Evolutionary conservation across 2,329 filamentous ascomycete species (phyloP), one percentile per base, ranked within the genome.

Genomic region (Aspergillus sp.): DNA sequence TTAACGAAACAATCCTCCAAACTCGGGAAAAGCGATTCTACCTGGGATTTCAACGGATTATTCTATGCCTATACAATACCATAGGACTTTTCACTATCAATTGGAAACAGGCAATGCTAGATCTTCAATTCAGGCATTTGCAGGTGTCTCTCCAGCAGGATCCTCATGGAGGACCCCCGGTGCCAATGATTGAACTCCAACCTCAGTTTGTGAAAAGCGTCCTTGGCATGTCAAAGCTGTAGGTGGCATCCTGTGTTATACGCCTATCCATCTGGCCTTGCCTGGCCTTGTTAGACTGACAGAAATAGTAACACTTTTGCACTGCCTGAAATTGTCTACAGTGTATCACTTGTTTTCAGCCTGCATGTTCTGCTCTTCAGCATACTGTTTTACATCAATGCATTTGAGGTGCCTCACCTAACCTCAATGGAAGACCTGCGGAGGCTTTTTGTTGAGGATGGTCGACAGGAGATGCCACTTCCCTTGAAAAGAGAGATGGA

Each of bases 31-130:
- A 56, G 47, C 29, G 41, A 49, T 60, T 57, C 32, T 29, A 54
- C 32, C 44, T 58, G 4, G 45, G 50, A 10, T 51, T 59, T 50
- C 38, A 59, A 44, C 38, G 41, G 34, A 56, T 59, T 47, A 48
- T 51, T 29, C 44, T 57, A 36, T 58, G 46, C 38, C 48, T 59
- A 32, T 56, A 56, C 32, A 56, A 55, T 32, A 53, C 52, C 39
- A 46, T 59, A 38, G 42, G 50, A n/a, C 48, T 55, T 30, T 59
- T 59, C 44, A 58, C 54, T 2, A 36, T 55, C 4, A 53, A 56
- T 43, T 30, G 43, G 30, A 58, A 55, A 48, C 45, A 48, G 28
- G 42, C 44, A 39, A 54, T 59, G 6, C 44, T 54, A 32, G 12
- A 49, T 34, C 49, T 58, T 42, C 41, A 56, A 46, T 59, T 55